Evolutionary conservation across 2,329 filamentous ascomycete species (phyloP).

Genomic region (Lasiodiplodia sp.): DNA sequence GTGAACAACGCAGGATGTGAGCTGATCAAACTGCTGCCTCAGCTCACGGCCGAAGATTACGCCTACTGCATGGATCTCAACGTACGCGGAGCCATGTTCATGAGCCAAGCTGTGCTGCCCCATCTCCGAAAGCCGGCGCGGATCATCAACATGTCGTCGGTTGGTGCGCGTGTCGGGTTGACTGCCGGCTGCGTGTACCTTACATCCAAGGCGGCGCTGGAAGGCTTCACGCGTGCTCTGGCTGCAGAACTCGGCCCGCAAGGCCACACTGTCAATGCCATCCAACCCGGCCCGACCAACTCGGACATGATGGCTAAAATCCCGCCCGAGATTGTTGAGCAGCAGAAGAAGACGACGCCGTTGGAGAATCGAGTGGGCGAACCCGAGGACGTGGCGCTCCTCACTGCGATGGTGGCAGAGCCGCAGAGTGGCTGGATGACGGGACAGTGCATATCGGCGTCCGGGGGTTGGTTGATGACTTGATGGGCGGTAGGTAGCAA

Average conservation of each 20-base stretch:
- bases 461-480: constrained; percentile 55
- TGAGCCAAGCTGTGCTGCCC: constrained; percentile 62
- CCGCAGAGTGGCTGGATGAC: constrained; percentile 52
- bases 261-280: constrained; percentile 68
- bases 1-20: constrained; percentile 53
- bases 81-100: constrained; percentile 61
- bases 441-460: constrained; percentile 64
- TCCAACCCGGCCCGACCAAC: constrained; percentile 66
- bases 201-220: constrained; percentile 66
- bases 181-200: constrained; percentile 59
- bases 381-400: constrained; percentile 61
- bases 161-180: constrained; percentile 59
- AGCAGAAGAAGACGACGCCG: constrained; percentile 60
- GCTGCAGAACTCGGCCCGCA: constrained; percentile 64
- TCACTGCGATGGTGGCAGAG: constrained; percentile 64
- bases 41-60: constrained; percentile 60
- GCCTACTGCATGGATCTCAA: constrained; percentile 65
- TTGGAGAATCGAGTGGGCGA: constrained; percentile 61
- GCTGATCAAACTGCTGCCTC: constrained; percentile 37
- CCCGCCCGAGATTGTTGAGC: constrained; percentile 56
- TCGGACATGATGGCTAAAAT: constrained; percentile 66
- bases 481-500: constrained; percentile 26
- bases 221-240: constrained; percentile 66
- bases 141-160: constrained; percentile 67
- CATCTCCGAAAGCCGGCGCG: constrained; percentile 57